Base-by-base conservation (phyloP, 1,284 basidiomycete genomes). In the Boletus semigastroideus region DNA sequence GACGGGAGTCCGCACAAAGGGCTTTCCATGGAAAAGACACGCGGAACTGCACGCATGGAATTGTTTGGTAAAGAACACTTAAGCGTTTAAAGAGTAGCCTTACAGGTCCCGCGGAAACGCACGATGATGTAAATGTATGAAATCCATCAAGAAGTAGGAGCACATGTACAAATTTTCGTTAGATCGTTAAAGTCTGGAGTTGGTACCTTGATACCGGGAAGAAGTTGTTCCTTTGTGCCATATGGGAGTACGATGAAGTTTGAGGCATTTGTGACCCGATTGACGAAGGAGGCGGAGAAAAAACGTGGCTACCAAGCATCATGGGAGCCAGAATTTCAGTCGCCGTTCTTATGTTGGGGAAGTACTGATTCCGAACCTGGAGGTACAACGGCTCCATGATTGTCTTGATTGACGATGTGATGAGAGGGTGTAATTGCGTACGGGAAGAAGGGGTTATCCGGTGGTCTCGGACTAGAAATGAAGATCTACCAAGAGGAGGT, bases 1-100 rank as follows among this genome's bases (percentile, higher is more conserved):
- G 20, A 48, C 50, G 42, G 48, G 54, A 40, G 47, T 48, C 56
- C 47, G 42, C 37, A 42, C 36, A 38, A 11, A 42, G 25, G 20
- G 17, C 54, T 53, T 59, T 52, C 49, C 42, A 51, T 62, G 47
- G 42, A 34, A 49, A 53, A 44, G 6, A 14, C 22, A 41, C 19
- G 16, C 39, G 30, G 47, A 42, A 27, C 39, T 31, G 36, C 17
- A 17, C 34, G 8, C 8, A 36, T 36, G 1, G 10, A 19, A 20
- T 19, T 19, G n/a, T 16, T 30, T 38, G 13, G 5, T 27, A 28
- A 14, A 16, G 31, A 48, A 56, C 22, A 25, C 25, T 25, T 25
- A 42, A 57, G 38, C 22, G 34, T 51, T 37, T 46, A 49, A 57
- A 42, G 46, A 33, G 44, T 42, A 53, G 46, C 41, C 46, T 42